Evolutionary conservation across 345 rosid species (phyloP).

Genomic region (Eucalyptus curtisii): DNA sequence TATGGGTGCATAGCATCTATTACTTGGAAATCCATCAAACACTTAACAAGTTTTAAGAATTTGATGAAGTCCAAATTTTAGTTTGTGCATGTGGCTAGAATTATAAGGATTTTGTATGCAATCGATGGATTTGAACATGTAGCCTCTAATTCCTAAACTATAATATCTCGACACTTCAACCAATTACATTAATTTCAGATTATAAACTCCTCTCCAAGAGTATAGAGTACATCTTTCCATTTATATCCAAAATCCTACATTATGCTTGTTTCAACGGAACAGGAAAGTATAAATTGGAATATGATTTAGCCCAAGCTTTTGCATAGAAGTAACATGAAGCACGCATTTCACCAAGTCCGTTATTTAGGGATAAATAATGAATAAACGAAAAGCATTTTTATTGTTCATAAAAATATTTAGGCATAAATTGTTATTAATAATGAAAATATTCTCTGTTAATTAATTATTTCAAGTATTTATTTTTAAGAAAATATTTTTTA

Average conservation of each 20-base stretch:
- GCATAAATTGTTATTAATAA: accelerated
- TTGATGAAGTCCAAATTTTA: accelerated
- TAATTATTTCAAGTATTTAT: no score
- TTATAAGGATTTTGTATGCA: background rate
- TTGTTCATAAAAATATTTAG: no score
- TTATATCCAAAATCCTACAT: background rate
- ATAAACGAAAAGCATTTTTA: accelerated
- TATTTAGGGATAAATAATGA: no score
- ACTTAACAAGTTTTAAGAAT: background rate
- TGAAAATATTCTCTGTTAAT: no score
- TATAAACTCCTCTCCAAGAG: background rate
- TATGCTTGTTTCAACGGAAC: accelerated
- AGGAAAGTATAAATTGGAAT: background rate
- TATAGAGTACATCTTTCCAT: background rate
- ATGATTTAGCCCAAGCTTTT: background rate
- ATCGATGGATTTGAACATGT: accelerated
- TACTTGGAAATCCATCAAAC: background rate
- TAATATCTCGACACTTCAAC: accelerated
- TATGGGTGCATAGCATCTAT: background rate
- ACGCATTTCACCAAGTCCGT: background rate
- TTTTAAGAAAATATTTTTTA: accelerated
- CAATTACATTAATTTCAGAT: background rate
- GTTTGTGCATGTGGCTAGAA: background rate
- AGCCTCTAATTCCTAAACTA: background rate
- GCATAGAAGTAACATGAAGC: background rate